These are phyloP conservation scores for Fusarium tjaetaba DNA, from an alignment of 2,329 filamentous ascomycete species.

Conservation along the genomic window DNA sequence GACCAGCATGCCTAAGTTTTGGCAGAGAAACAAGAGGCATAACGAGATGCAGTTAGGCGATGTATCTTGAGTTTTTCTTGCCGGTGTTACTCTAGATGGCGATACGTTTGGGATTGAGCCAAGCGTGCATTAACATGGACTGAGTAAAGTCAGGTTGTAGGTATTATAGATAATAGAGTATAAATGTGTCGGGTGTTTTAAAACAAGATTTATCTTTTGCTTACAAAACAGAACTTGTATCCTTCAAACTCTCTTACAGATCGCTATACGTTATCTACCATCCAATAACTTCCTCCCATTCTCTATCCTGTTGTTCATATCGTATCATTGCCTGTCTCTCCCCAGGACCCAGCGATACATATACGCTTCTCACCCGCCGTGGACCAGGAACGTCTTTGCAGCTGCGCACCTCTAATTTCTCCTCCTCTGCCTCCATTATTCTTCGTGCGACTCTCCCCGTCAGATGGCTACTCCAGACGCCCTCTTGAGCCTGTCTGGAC, in stretches of 20 bases:
- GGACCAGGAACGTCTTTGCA: neutral
- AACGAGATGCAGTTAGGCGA: neutral
- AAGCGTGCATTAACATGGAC: rapidly evolving
- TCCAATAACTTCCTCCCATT: neutral
- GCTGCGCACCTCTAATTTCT: rapidly evolving
- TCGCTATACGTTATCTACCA: rapidly evolving
- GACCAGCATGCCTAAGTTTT: neutral
- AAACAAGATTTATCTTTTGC: too few species aligned
- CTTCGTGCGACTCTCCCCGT: neutral
- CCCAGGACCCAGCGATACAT: neutral
- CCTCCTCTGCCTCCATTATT: neutral
- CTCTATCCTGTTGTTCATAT: neutral
- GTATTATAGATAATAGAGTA: too few species aligned
- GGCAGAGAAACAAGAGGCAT: neutral
- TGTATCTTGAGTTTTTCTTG: too few species aligned
- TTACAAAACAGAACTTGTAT: too few species aligned
- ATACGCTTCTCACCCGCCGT: neutral
- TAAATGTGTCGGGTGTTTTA: too few species aligned
- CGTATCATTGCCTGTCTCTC: neutral
- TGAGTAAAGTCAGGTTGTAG: too few species aligned
- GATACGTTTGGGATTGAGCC: neutral
- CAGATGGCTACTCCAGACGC: neutral
- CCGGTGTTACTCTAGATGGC: too few species aligned
- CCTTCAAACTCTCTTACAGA: rapidly evolving
- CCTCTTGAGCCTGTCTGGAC: neutral